Evolutionary conservation across 2,329 filamentous ascomycete species (phyloP), one percentile per base, ranked within the genome.

Genomic region (Neonectria ditissima): DNA sequence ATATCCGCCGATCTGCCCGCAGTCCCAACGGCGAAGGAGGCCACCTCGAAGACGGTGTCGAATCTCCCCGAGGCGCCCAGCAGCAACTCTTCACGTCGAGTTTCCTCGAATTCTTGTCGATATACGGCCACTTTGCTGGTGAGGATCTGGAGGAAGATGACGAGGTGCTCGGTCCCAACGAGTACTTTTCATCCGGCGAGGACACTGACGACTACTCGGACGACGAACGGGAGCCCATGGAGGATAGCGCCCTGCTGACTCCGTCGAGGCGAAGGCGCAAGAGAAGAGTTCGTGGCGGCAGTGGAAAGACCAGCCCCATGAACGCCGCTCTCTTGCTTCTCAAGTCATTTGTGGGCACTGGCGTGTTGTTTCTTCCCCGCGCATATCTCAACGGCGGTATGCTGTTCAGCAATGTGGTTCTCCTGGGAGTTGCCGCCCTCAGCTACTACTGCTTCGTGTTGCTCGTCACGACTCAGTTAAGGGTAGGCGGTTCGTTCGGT

Each of bases 391-490:
- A 97, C 74, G 96, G 96, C 57, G 96, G 96, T 62, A 98, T 99
- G 94, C 82, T 97, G 16, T 99, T 99, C 80, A 97, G 94, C 73
- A 97, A 97, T 75, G 69, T 97, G 55, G 92, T 99, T 16, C 87
- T 99, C n/a, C 83, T 99, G 22, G 87, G 85, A 41, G 93, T 99
- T 16, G 94, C 96, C 7, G 83, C 87, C 2, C 83, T 99, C 63
- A 97, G 94, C 77, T 99, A 97, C 80, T 97, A 97, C 82, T 97
- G 94, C 81, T 99, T 99, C 80, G 94, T 99, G 44, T 85, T 99
- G 14, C 87, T 99, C 32, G 94, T 97, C 66, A 91, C 91, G 63
- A 96, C 94, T 2, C 91, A 96, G 34, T 83, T 97, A 52, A 91
- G 89, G 75, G 88, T 98, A 28, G 91, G 94, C 52, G 94, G 92